Conservation (phyloP, 1,284 basidiomycete species). For the Exobasidium cylindrosporum region DNA sequence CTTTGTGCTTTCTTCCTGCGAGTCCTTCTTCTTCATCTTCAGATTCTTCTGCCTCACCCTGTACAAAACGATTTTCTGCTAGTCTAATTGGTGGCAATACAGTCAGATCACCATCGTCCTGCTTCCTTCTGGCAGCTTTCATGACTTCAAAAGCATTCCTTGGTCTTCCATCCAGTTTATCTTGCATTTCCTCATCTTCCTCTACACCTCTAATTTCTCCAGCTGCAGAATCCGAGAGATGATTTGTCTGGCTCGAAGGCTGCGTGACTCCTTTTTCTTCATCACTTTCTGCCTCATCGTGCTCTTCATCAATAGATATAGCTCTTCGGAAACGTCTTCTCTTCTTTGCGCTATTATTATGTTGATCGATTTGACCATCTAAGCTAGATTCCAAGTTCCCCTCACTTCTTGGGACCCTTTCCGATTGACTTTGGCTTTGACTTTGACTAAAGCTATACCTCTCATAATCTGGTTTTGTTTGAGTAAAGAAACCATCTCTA, state of each 20-base stretch:
- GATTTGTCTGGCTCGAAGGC: slow-evolving; percentile 1
- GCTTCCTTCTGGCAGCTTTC: neutral
- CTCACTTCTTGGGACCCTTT: neutral
- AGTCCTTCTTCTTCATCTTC: slow-evolving; percentile 19
- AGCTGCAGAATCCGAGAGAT: neutral
- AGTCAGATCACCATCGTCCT: neutral
- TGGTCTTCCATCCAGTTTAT: neutral
- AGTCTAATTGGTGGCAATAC: slow-evolving; percentile 16
- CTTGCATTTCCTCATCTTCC: neutral
- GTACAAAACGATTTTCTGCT: slow-evolving; percentile 28
- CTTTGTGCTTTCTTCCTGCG: neutral
- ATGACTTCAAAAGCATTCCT: slow-evolving; percentile 7
- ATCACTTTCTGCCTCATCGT: slow-evolving; percentile 2
- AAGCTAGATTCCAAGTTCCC: neutral
- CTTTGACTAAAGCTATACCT: slow-evolving; percentile 10
- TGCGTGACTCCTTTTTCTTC: slow-evolving; percentile 11
- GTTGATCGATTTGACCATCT: neutral
- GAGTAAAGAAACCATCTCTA: slow-evolving; percentile 48
- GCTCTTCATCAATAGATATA: slow-evolving; percentile 4
- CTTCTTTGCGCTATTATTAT: neutral
- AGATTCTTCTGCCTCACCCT: slow-evolving; percentile 53
- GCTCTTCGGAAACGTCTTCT: slow-evolving; percentile 15
- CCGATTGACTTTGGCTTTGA: slow-evolving; percentile 5
- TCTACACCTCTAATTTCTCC: neutral
- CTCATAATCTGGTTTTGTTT: slow-evolving; percentile 34